phyloP scores from a whole-genome alignment of 2,329 filamentous ascomycete species.

The Botryotinia convoluta region DNA sequence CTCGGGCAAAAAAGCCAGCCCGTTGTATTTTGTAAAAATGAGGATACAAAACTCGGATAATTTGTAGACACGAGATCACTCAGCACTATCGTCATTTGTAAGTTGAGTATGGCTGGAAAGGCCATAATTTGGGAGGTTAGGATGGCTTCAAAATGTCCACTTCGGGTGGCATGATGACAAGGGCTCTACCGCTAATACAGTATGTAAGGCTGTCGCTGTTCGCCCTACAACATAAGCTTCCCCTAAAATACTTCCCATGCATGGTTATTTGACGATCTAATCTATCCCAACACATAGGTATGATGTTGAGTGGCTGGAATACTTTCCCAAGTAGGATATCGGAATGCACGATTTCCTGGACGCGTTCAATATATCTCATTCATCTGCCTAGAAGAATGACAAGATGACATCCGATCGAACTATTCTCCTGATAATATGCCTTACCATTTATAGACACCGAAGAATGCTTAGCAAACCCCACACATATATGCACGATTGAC shows the following conservation, averaged over 20 bases:
- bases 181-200: neutral
- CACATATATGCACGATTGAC: neutral
- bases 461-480: neutral
- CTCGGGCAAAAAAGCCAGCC: neutral
- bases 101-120: neutral
- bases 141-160: neutral
- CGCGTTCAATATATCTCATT: neutral
- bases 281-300: neutral
- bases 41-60: no score
- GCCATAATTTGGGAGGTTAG: neutral
- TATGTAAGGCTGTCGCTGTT: neutral
- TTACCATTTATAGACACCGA: neutral
- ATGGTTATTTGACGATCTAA: neutral
- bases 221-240: neutral
- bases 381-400: neutral
- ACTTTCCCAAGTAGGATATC: neutral
- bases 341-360: neutral
- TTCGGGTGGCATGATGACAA: neutral
- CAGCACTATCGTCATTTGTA: neutral
- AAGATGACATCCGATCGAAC: neutral
- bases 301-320: neutral
- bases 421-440: neutral
- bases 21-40: neutral
- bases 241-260: neutral
- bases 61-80: neutral